These are phyloP conservation scores for Vigna mungo DNA, from an alignment of 306 rosid species.

Conservation along the genomic window DNA sequence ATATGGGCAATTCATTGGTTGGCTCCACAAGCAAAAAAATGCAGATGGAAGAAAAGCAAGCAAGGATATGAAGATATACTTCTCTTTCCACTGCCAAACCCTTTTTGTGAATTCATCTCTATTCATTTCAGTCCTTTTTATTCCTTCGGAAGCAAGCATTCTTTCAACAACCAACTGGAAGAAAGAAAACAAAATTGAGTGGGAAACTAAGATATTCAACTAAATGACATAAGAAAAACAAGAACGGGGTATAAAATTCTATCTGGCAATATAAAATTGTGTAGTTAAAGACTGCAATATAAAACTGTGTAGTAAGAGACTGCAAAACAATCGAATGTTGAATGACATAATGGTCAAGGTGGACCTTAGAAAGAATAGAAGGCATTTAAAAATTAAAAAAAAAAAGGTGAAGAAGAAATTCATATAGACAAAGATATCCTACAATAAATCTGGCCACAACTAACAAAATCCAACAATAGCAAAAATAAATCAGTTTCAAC, in stretches of 20 bases:
- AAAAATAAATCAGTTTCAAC: neutral
- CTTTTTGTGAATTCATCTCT: constrained; percentile 83
- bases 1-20: constrained; percentile 33
- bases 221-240: constrained; percentile 16
- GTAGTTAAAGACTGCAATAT: constrained; percentile 8
- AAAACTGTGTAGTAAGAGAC: constrained; percentile 25
- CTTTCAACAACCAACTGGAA: constrained; percentile 94
- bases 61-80: constrained; percentile 58
- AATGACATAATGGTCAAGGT: constrained; percentile 24
- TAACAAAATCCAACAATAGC: neutral
- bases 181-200: constrained; percentile 44
- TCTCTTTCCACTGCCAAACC: constrained; percentile 99
- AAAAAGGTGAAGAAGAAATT: neutral
- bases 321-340: neutral
- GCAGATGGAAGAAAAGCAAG: constrained; percentile 43
- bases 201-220: constrained; percentile 37
- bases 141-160: constrained; percentile 94
- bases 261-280: constrained; percentile 34
- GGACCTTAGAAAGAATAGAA: neutral
- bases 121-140: constrained; percentile 77
- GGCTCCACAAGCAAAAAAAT: constrained; percentile 29
- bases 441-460: neutral
- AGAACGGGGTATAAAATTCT: constrained; percentile 27
- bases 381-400: neutral
- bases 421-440: neutral